Evolutionary conservation across 139 green algal species (phyloP).

Genomic region (Haematococcus lacustris): DNA sequence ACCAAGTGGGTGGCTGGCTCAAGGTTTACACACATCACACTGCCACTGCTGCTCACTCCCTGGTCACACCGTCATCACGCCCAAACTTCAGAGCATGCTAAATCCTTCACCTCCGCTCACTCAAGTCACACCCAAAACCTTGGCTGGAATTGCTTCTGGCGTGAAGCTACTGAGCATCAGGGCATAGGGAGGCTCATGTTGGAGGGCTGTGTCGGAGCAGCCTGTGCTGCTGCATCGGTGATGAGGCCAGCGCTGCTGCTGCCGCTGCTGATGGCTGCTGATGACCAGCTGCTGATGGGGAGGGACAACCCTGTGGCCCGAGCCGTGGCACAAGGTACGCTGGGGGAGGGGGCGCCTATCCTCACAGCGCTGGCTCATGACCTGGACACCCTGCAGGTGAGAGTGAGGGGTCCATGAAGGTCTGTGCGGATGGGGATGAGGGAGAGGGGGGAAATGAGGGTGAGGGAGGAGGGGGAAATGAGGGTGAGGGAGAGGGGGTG

Average conservation of each 20-base stretch:
- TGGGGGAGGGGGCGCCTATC: constrained; percentile 28
- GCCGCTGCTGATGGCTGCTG: neutral
- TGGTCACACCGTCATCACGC: no score
- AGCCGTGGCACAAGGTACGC: constrained; percentile 36
- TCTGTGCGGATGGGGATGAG: constrained; percentile 4
- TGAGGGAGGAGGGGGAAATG: neutral
- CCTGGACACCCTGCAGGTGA: constrained; percentile 43
- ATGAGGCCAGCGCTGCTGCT: neutral
- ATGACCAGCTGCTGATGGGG: constrained; percentile 27
- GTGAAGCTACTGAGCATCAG: neutral
- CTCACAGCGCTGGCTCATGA: constrained; percentile 42
- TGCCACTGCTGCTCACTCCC: no score
- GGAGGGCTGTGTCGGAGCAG: neutral
- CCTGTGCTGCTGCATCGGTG: neutral
- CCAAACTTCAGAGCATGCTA: neutral
- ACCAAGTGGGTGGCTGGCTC: constrained; percentile 24
- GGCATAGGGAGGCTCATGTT: neutral
- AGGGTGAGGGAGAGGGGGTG: neutral
- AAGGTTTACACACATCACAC: no score
- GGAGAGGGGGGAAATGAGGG: neutral
- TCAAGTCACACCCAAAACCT: neutral
- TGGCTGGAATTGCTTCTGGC: neutral
- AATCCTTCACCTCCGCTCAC: neutral
- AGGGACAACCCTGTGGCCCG: constrained; percentile 49
- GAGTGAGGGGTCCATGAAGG: constrained; percentile 6